Base-by-base conservation (phyloP, 345 rosid species). In the Capsella bursapastoris region DNA sequence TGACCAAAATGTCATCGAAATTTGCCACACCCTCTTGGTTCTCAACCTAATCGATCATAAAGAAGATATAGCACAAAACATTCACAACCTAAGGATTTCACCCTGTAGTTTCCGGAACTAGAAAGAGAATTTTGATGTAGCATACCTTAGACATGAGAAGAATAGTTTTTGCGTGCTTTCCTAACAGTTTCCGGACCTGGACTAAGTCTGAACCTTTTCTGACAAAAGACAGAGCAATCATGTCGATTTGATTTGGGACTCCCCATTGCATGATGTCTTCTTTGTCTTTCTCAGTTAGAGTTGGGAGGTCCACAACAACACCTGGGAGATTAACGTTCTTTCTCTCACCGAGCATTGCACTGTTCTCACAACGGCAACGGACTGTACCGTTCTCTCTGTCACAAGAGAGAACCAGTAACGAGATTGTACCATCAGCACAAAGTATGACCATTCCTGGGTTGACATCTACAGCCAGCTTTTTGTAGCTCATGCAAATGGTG, bases 21-120 rank as follows among this genome's bases (percentile, higher is more conserved):
- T 94, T 94, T 50, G 96, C 97, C 78, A 91, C 98, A 47, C 98
- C 98, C 84, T 94, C 98, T 74, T 94, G 98, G 77, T 94, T 94
- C 79, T 94, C 99, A 12, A 95, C 97, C 99, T 95, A 66, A 32
- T 62, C 52, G 18, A 71, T 60, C 58, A 66, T 41, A 55, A 44
- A 4, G 37, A 63, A 6, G 16, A 66, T 8, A 44, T 8, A 44
- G 38, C 37, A 73, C 59, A 50, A 38, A 57, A 57, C 56, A 9
- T 0, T 40, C 57, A 66, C 43, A 72, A 50, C 27, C 67, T 38
- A 29, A 40, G 6, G 16, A 49, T 8, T 5, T 64, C 60, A 28
- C 2, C 38, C 25, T 62, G 58, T 44, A 56, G 28, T 43, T 60
- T 70, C 10, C 5, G 11, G 34, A 68, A 55, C 38, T 7, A 5